These are phyloP conservation scores for Euphorbia schlechtendalii DNA, from an alignment of 441 rosid genomes.

Conservation along the genomic window DNA sequence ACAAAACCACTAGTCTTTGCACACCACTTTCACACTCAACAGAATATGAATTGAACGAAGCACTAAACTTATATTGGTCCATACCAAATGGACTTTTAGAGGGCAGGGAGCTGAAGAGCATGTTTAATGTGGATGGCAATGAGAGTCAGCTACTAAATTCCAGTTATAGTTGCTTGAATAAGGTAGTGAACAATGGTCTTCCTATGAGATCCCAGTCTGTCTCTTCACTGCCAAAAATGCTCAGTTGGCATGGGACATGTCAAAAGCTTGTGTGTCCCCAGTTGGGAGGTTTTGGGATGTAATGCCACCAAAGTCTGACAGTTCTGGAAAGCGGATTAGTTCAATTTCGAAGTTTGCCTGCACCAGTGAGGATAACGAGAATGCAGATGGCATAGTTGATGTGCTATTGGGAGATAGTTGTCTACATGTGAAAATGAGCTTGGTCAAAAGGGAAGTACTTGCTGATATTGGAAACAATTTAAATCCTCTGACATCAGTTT, in stretches of 20 bases:
- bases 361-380: constrained; percentile 82
- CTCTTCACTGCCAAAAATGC: constrained; percentile 36
- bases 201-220: constrained; percentile 42
- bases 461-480: constrained; percentile 37
- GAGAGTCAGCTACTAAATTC: constrained; percentile 27
- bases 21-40: constrained; percentile 29
- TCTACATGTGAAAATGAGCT: constrained; percentile 28
- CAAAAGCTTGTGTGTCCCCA: constrained; percentile 54
- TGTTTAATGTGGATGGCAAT: constrained; percentile 13
- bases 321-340: constrained; percentile 66
- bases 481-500: constrained; percentile 37
- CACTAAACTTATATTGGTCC: constrained; percentile 41
- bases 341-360: constrained; percentile 76
- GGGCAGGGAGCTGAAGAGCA: constrained; percentile 31
- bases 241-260: constrained; percentile 34
- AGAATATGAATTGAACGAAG: constrained; percentile 7
- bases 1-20: too few species aligned
- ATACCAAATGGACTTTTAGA: constrained; percentile 65
- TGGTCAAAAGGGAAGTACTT: constrained; percentile 52
- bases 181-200: constrained; percentile 29
- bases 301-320: constrained; percentile 47
- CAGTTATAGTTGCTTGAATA: constrained; percentile 29
- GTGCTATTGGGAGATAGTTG: constrained; percentile 30
- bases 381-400: constrained; percentile 39
- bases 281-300: constrained; percentile 63